phyloP scores from a whole-genome alignment of 805 yeast species.

The Nakazawaea sp. region DNA sequence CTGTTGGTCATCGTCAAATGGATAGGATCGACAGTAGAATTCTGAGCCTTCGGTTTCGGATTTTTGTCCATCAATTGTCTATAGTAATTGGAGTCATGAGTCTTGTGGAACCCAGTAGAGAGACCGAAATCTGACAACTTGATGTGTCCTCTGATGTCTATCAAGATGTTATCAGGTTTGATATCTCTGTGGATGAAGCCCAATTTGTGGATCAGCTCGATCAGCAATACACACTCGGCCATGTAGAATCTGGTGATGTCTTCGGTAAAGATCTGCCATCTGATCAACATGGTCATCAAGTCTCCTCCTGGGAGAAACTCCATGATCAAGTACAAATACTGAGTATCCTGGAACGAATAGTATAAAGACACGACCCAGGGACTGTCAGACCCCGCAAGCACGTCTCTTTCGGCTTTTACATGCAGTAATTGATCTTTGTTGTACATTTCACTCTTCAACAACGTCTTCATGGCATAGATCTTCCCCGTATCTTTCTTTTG shows the following conservation, averaged over 20 bases:
- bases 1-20: constrained; percentile 92
- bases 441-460: constrained; percentile 86
- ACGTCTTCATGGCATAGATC: constrained; percentile 91
- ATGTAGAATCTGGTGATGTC: constrained; percentile 89
- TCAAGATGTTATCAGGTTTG: constrained; percentile 87
- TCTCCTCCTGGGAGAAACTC: constrained; percentile 82
- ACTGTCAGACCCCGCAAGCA: constrained; percentile 81
- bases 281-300: constrained; percentile 89
- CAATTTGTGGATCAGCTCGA: constrained; percentile 86
- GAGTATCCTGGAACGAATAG: constrained; percentile 75
- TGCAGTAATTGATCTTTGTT: constrained; percentile 92
- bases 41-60: constrained; percentile 34
- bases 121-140: constrained; percentile 70
- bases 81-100: constrained; percentile 86
- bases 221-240: constrained; percentile 94
- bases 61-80: constrained; percentile 73
- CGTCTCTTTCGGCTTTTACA: constrained; percentile 94
- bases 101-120: constrained; percentile 87
- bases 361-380: constrained; percentile 85
- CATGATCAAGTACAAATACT: constrained; percentile 72
- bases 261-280: constrained; percentile 91
- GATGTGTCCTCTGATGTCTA: constrained; percentile 60
- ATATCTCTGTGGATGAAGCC: constrained; percentile 97
- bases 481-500: constrained; percentile 90
- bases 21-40: constrained; percentile 88